These are phyloP conservation scores for Blastocystis hominis DNA, from an alignment of 352 stramenopile species.

Conservation along the genomic window DNA sequence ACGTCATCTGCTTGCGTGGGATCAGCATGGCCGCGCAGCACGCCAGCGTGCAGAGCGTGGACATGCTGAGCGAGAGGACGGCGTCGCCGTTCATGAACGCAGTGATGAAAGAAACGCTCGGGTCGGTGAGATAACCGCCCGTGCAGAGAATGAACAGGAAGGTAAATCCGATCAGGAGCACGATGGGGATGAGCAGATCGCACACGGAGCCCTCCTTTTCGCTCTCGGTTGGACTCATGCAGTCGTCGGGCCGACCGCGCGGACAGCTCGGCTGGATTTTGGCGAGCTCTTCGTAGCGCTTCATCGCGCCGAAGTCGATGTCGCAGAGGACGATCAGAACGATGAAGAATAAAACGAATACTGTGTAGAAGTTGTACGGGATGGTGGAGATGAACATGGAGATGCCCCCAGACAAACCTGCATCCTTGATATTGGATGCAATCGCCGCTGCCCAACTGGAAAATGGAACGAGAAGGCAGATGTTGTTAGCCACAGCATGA, in stretches of 20 bases:
- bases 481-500: constrained; percentile 46
- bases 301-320: constrained; percentile 39
- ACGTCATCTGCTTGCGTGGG: constrained; percentile 41
- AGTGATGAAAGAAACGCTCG: background rate
- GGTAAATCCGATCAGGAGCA: constrained; percentile 46
- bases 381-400: constrained; percentile 41
- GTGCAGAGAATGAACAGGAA: constrained; percentile 55
- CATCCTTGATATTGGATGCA: constrained; percentile 43
- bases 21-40: constrained; percentile 6
- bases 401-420: background rate
- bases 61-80: constrained; percentile 15
- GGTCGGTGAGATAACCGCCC: constrained; percentile 32
- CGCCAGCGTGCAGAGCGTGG: background rate
- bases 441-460: constrained; percentile 55
- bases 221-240: background rate
- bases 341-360: constrained; percentile 42
- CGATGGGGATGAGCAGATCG: constrained; percentile 48
- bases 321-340: constrained; percentile 31
- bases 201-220: constrained; percentile 32
- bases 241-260: background rate
- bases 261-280: background rate
- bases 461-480: constrained; percentile 39
- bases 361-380: constrained; percentile 44
- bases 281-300: constrained; percentile 16
- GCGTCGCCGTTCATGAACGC: constrained; percentile 47